phyloP scores from a whole-genome alignment of 1,139 yeast genomes.

The Pichia sp. region DNA sequence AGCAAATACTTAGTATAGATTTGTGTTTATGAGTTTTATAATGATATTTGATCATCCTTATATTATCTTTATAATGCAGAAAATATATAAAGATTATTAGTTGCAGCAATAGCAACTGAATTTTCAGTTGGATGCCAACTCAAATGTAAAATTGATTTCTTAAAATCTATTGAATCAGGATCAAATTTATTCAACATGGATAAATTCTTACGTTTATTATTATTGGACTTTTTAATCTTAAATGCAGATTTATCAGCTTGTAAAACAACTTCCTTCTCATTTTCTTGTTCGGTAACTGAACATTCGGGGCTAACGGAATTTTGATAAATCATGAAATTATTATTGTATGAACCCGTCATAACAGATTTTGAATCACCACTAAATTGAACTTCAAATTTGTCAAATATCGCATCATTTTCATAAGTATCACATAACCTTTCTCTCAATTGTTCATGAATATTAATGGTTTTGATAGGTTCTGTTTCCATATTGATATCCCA shows the following conservation, averaged over 20 bases:
- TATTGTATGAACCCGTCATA: slow-evolving; percentile 96
- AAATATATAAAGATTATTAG: slow-evolving; percentile 83
- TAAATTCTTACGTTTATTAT: slow-evolving; percentile 25
- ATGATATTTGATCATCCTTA: neutral
- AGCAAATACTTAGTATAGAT: neutral
- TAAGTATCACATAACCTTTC: slow-evolving; percentile 94
- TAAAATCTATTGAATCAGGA: slow-evolving; percentile 85
- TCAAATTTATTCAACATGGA: slow-evolving; percentile 45
- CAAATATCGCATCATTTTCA: slow-evolving; percentile 97
- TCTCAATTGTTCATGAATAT: slow-evolving; percentile 91
- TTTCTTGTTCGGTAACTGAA: slow-evolving; percentile 10
- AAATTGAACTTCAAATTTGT: slow-evolving; percentile 94
- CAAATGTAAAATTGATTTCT: slow-evolving; percentile 87
- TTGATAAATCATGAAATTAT: slow-evolving; percentile 95
- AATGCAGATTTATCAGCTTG: slow-evolving; percentile 99
- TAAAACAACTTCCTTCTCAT: slow-evolving; percentile 68
- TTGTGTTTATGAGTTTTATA: neutral
- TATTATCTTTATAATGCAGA: slow-evolving; percentile 46
- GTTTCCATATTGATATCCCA: slow-evolving; percentile 99
- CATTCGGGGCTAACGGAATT: slow-evolving; percentile 53
- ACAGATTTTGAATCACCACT: slow-evolving; percentile 89
- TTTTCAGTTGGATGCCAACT: slow-evolving; percentile 99
- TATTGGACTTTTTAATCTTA: slow-evolving; percentile 57
- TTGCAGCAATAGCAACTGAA: slow-evolving; percentile 96
- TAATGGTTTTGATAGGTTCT: slow-evolving; percentile 88